phyloP scores from a whole-genome alignment of 2,329 filamentous ascomycete species.

The Xylaria polymorpha region DNA sequence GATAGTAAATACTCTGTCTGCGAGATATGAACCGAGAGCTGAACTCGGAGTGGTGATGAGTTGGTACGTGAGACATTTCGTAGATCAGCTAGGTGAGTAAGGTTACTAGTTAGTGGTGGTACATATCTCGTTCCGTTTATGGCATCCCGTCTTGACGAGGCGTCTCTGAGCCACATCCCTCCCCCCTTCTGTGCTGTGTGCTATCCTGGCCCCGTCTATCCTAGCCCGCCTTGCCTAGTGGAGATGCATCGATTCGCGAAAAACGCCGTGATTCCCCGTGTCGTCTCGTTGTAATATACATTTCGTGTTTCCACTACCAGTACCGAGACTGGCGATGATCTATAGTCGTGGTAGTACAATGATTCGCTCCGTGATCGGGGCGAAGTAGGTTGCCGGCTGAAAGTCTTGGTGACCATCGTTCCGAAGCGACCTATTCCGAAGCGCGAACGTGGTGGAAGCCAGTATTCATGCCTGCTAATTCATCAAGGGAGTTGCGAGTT shows the following conservation, averaged over 20 bases:
- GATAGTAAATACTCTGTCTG: neutral
- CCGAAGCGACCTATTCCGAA: neutral
- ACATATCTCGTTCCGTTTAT: neutral
- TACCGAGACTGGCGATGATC: neutral
- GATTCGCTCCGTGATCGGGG: neutral
- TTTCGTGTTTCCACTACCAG: neutral
- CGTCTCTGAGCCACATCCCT: neutral
- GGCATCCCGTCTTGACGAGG: neutral
- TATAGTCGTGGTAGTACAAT: conserved; percentile 24
- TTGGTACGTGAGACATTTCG: neutral
- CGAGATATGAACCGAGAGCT: neutral
- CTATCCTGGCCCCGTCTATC: conserved; percentile 17
- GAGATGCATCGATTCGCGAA: conserved; percentile 22
- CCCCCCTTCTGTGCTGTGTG: neutral
- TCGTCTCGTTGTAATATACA: conserved; percentile 24
- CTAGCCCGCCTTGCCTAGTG: conserved; percentile 2
- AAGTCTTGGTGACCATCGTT: neutral
- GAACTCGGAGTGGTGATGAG: neutral
- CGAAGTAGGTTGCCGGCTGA: neutral
- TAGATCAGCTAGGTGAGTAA: neutral
- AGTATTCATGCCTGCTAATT: neutral
- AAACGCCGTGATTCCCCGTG: conserved; percentile 21
- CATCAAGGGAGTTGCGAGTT: conserved; percentile 14
- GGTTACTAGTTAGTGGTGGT: neutral
- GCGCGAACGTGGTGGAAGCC: neutral